Evolutionary conservation across 176 grass and related monocot genomes (phyloP), one percentile per base, ranked within the genome.

Genomic region (Phoenix dactylifera): DNA sequence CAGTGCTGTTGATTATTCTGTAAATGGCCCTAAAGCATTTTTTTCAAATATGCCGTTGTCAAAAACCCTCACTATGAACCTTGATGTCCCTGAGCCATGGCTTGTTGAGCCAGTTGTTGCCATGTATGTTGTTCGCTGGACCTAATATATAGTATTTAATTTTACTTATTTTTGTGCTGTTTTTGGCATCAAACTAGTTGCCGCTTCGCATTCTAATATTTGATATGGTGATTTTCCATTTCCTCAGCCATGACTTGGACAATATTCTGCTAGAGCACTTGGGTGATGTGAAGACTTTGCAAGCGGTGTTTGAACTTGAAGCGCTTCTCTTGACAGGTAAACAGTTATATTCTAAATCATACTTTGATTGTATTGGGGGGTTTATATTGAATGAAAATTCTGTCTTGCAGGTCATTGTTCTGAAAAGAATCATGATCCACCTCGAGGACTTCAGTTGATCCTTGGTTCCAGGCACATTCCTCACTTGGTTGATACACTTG

Each of bases 1-100:
- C 60, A 97, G 93, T 50, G 62, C 57, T 76, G 57, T 72, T 59
- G 92, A 91, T 78, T 83, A 83, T 83, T 88, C 79, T 63, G 79
- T 97, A 72, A 80, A 73, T 72, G 93, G 93, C 50, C 85, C 93
- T 66, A 85, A 91, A 79, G 93, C 87, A 75, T 91, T 91, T 57
- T 97, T 97, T 69, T 79, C 93, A 78, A 97, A 97, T 76, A 97
- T 97, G 93, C 93, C 93, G 60, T 70, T 91, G 39, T 97, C 93
- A 4, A 97, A 97, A 77, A 97, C 84, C 50, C 81, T 97, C 51
- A 97, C 92, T 35, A 97, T 97, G 93, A 97, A 97, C 66, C 83
- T 97, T 51, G 93, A 97, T 78, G 93, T 88, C 62, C 93, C 93
- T 29, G 93, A 97, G 72, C 93, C 87, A 64, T 97, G 93, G 93